phyloP scores from a whole-genome alignment of 345 rosid genomes.

The Eucalyptus melliodora region DNA sequence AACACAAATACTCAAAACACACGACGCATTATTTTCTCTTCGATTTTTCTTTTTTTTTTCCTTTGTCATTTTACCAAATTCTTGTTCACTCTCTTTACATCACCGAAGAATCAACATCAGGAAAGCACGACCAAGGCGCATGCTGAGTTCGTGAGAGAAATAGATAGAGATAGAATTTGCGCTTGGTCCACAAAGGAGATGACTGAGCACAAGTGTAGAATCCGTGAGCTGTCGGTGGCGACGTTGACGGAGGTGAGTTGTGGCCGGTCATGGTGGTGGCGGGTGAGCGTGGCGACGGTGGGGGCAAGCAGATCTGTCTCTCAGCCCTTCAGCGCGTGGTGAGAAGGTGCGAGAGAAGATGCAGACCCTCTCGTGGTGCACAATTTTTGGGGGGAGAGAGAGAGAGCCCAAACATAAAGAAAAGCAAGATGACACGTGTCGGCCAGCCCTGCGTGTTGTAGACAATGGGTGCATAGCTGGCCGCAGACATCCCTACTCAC shows the following conservation, averaged over 20 bases:
- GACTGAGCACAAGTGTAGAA: too few species aligned
- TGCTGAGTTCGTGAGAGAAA: background rate
- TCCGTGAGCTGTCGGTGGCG: too few species aligned
- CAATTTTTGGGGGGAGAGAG: background rate
- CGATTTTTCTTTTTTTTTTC: accelerated
- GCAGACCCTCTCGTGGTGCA: accelerated
- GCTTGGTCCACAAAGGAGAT: background rate
- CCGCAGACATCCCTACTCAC: background rate
- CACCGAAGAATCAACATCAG: too few species aligned
- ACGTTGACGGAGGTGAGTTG: too few species aligned
- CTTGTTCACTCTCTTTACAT: background rate
- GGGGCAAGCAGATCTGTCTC: accelerated
- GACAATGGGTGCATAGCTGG: background rate
- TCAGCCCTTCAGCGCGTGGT: accelerated
- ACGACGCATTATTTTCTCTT: accelerated
- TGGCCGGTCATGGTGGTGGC: too few species aligned
- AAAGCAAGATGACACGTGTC: background rate
- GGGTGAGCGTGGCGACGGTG: accelerated
- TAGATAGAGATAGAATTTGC: background rate
- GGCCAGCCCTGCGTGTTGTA: background rate
- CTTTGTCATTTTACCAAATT: too few species aligned
- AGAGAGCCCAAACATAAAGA: too few species aligned
- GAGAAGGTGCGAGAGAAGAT: too few species aligned
- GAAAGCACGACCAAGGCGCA: accelerated
- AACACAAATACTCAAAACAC: background rate